Conservation (phyloP, 768 basidiomycete genomes). For the Rhodotorula graminis region DNA sequence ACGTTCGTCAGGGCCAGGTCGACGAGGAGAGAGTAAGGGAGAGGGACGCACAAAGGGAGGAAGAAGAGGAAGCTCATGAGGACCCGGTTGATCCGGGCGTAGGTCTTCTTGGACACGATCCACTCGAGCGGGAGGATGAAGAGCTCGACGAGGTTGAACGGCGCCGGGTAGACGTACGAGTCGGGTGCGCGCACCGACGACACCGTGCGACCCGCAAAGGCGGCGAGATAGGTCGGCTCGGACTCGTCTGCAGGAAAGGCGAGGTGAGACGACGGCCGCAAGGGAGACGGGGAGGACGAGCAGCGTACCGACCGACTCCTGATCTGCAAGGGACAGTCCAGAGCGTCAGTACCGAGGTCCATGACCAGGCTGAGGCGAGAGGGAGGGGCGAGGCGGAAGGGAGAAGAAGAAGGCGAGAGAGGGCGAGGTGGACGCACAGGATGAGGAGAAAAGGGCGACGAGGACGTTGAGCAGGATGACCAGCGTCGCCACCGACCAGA, state of each 20-base stretch:
- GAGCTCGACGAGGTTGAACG: conserved; percentile 38
- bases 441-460: conserved; percentile 50
- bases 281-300: not conserved
- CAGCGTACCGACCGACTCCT: conserved; percentile 34
- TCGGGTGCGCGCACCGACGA: conserved; percentile 41
- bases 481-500: conserved; percentile 49
- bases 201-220: conserved; percentile 50
- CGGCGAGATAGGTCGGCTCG: conserved; percentile 45
- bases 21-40: too few relatives aligned
- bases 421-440: not conserved
- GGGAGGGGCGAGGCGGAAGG: too few relatives aligned
- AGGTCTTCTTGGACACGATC: conserved; percentile 42
- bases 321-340: not conserved
- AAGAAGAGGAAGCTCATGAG: conserved; percentile 49
- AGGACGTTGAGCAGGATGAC: conserved; percentile 53
- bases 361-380: too few relatives aligned
- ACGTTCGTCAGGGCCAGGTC: not conserved
- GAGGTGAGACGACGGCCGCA: conserved; percentile 26
- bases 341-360: not conserved
- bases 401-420: too few relatives aligned
- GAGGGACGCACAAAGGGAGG: conserved; percentile 42
- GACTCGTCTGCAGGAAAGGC: conserved; percentile 44
- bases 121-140: conserved; percentile 42
- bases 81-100: conserved; percentile 46
- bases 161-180: conserved; percentile 47